Evolutionary conservation across 1,139 yeast genomes (phyloP).

Genomic region (Yamadazyma pseudoaaseri): DNA sequence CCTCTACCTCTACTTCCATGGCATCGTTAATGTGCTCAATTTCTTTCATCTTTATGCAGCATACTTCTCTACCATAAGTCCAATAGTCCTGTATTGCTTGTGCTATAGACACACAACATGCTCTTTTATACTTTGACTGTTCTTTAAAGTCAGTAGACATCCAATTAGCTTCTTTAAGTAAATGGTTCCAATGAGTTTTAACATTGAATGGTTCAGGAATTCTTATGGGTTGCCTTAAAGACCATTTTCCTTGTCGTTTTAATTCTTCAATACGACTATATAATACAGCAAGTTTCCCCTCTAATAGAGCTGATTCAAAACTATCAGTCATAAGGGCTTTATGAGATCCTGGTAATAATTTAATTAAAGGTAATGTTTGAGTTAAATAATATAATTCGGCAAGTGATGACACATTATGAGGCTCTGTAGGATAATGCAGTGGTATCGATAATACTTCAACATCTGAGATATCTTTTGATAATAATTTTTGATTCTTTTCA

Average conservation of each 20-base stretch:
- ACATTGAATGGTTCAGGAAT: constrained; percentile 64
- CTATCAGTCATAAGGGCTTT: constrained; percentile 83
- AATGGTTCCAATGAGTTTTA: constrained; percentile 65
- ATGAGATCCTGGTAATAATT: constrained; percentile 79
- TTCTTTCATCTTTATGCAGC: constrained; percentile 50
- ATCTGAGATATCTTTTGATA: constrained; percentile 27
- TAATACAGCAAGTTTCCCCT: constrained; percentile 89
- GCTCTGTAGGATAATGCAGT: constrained; percentile 42
- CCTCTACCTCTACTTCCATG: constrained; percentile 7
- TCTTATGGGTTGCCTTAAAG: constrained; percentile 78
- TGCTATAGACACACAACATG: constrained; percentile 68
- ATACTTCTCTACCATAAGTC: constrained; percentile 61
- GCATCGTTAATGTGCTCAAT: constrained; percentile 13
- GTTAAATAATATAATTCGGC: constrained; percentile 86
- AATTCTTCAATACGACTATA: constrained; percentile 91
- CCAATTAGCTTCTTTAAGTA: constrained; percentile 85
- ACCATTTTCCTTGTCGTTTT: constrained; percentile 87
- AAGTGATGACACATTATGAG: constrained; percentile 57
- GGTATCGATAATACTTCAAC: constrained; percentile 42
- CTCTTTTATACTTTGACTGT: constrained; percentile 63
- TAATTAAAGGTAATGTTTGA: constrained; percentile 82
- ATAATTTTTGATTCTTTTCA: constrained; percentile 23
- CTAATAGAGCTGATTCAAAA: constrained; percentile 83
- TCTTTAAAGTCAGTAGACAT: constrained; percentile 78
- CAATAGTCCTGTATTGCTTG: constrained; percentile 76